Conservation (phyloP, 148 eudicot genomes). For the Tetragonia tetragonoides region DNA sequence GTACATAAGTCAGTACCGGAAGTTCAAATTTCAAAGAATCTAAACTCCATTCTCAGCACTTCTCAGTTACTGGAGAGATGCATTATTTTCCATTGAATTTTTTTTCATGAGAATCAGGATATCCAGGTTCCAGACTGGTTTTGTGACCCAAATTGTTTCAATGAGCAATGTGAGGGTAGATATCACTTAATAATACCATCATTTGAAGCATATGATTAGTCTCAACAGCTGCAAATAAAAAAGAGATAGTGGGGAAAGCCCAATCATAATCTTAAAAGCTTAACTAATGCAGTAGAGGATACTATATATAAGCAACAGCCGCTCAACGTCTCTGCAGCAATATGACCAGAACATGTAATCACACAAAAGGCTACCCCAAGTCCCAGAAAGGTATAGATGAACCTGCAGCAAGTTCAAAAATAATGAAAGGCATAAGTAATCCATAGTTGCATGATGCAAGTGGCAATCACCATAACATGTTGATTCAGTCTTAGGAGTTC, state of each 20-base stretch:
- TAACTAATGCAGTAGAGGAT: slow-evolving; percentile 40
- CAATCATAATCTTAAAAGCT: neutral
- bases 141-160: neutral
- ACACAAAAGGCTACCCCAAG: slow-evolving; percentile 57
- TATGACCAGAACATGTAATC: slow-evolving; percentile 68
- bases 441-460: neutral
- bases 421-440: neutral
- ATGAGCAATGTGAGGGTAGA: neutral
- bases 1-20: neutral
- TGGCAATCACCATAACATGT: neutral
- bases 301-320: slow-evolving; percentile 76
- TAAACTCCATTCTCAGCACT: neutral
- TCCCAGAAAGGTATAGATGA: slow-evolving; percentile 66
- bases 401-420: slow-evolving; percentile 43
- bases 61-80: neutral
- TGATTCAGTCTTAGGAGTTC: neutral
- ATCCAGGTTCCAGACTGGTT: neutral
- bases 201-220: neutral
- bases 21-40: neutral
- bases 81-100: neutral
- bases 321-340: slow-evolving; percentile 80
- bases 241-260: neutral
- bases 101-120: neutral
- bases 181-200: neutral
- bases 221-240: neutral